phyloP scores from a whole-genome alignment of 2,329 filamentous ascomycete species.

The Pseudogymnoascus sp. region DNA sequence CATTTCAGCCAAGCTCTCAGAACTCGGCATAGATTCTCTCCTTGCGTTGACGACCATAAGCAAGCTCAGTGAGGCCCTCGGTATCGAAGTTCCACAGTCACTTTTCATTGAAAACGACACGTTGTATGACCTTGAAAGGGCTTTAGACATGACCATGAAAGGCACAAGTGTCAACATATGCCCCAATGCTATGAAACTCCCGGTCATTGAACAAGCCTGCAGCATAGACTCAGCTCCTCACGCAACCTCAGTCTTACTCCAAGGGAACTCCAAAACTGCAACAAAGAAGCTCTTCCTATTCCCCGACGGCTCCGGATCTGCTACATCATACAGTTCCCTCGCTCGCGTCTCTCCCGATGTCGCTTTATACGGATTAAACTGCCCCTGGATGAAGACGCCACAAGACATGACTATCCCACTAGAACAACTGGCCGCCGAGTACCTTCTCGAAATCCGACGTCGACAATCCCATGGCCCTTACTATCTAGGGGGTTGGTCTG shows the following conservation, averaged over 20 bases:
- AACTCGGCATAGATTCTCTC: constrained; percentile 11
- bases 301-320: constrained; percentile 39
- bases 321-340: constrained; percentile 35
- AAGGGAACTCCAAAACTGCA: constrained; percentile 25
- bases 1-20: constrained; percentile 2
- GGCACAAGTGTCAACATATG: neutral
- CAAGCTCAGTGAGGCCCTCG: neutral
- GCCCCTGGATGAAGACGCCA: constrained; percentile 32
- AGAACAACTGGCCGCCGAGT: constrained; percentile 31
- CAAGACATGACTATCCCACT: constrained; percentile 29
- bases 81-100: constrained; percentile 9
- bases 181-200: neutral
- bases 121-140: neutral
- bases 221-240: neutral
- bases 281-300: constrained; percentile 32
- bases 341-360: constrained; percentile 28
- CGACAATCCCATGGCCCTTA: constrained; percentile 42
- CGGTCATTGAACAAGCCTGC: neutral
- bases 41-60: constrained; percentile 6
- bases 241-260: constrained; percentile 29
- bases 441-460: constrained; percentile 38
- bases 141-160: neutral
- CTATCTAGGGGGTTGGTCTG: constrained; percentile 46
- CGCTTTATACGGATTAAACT: constrained; percentile 35
- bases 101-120: constrained; percentile 6